Evolutionary conservation across 345 rosid species (phyloP), one percentile per base, ranked within the genome.

Genomic region (Pelargonium nanum): DNA sequence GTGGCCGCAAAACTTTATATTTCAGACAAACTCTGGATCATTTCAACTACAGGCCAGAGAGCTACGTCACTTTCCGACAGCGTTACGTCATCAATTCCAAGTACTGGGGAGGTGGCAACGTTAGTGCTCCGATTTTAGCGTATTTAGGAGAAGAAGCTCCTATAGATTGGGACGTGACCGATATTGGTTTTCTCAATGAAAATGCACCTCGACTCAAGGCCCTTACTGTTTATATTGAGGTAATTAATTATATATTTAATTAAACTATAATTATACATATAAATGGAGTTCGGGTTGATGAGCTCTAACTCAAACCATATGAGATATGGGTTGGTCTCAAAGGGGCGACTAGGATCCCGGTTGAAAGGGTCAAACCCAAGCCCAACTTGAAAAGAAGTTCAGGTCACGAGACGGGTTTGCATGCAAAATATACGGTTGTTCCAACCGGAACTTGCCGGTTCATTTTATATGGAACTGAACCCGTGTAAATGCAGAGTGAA

Each of bases 1-100:
- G 58, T 0, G 78, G 70, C 44, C 63, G 69, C 48, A 0, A 71
- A 22, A 72, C 82, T 2, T 66, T 59, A 21, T 72, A 65, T 45
- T 77, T 53, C 67, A 61, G 52, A 2, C 87, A 82, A 45, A 80
- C 65, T 26, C 80, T 85, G 0, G 87, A 85, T 60, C 91, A 85
- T 58, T 82, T 85, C 72, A 77, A 68, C 51, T 85, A 67, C 58
- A 71, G 66, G 55, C 82, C 85, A 0, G 71, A 85, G 45, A 82
- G 91, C 64, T 82, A 76, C 66, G 64, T 72, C 13, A 70, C 77
- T 12, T 85, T 85, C 57, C 73, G 57, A 70, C 85, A 85, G 56
- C 77, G 77, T 72, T 82, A 76, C 4, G 57, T 70, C 0, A 68
- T 82, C 1, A 71, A 78, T 65, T 75, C 72, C 58, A 80, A 70